Conservation (phyloP, 768 basidiomycete species). For the Leccinum boreale region DNA sequence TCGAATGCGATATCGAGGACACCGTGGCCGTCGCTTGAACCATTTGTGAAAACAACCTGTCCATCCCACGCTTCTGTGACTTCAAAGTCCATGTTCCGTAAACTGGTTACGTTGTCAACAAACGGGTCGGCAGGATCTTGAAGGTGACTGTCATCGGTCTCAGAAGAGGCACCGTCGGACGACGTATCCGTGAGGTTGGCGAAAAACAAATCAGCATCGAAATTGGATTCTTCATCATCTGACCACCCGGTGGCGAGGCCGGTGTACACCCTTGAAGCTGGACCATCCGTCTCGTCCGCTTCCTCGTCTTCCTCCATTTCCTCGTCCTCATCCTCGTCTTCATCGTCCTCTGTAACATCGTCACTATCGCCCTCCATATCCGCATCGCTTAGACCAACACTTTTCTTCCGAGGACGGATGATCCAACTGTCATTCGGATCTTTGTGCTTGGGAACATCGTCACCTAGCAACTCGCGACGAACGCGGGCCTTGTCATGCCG, state of each 20-base stretch:
- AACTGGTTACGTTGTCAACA: slow-evolving; percentile 31
- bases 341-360: slow-evolving; percentile 57
- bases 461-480: slow-evolving; percentile 57
- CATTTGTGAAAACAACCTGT: slow-evolving; percentile 70
- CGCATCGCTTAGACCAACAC: slow-evolving; percentile 59
- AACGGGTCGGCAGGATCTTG: slow-evolving; percentile 32
- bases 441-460: slow-evolving; percentile 43
- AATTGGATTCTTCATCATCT: slow-evolving; percentile 71
- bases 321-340: slow-evolving; percentile 43
- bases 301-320: slow-evolving; percentile 39
- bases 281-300: slow-evolving; percentile 47
- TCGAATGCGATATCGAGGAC: slow-evolving; percentile 72
- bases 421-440: slow-evolving; percentile 57
- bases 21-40: slow-evolving; percentile 44
- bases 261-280: slow-evolving; percentile 42
- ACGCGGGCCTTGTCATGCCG: slow-evolving; percentile 51
- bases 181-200: slow-evolving; percentile 67
- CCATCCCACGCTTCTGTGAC: slow-evolving; percentile 73
- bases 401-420: slow-evolving; percentile 65
- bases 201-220: slow-evolving; percentile 84
- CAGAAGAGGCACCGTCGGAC: slow-evolving; percentile 33
- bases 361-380: slow-evolving; percentile 64
- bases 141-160: slow-evolving; percentile 46
- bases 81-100: slow-evolving; percentile 46
- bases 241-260: slow-evolving; percentile 78